These are phyloP conservation scores for Phialophora macrospora DNA, from an alignment of 2,329 filamentous ascomycete genomes.

Conservation along the genomic window DNA sequence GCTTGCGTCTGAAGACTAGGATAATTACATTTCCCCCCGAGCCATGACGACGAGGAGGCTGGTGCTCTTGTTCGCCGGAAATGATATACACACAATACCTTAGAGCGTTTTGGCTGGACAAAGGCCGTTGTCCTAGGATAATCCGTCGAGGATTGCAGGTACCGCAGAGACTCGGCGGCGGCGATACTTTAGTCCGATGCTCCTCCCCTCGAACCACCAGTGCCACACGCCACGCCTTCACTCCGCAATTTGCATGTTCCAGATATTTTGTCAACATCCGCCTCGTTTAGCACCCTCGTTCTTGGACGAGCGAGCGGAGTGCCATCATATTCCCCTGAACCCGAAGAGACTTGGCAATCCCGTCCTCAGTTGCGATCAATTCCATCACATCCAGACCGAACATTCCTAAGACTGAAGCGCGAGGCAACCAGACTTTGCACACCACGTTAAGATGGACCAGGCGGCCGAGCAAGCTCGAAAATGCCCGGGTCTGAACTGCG, in stretches of 20 bases:
- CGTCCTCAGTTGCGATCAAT: not conserved
- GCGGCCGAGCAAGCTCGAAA: slow-evolving; percentile 47
- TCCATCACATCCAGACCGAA: not conserved
- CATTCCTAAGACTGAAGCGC: too few species aligned
- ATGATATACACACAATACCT: too few species aligned
- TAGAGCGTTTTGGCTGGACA: not conserved
- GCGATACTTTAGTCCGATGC: not conserved
- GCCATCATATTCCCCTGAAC: not conserved
- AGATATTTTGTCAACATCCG: not conserved
- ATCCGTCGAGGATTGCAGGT: too few species aligned
- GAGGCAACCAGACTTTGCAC: not conserved
- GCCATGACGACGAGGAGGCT: too few species aligned
- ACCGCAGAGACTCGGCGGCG: too few species aligned
- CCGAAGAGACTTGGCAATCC: not conserved
- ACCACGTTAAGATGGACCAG: slow-evolving; percentile 37
- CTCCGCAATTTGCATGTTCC: not conserved
- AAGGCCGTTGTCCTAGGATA: too few species aligned
- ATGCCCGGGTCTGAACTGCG: slow-evolving; percentile 82
- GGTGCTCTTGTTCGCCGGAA: too few species aligned
- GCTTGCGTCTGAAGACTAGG: too few species aligned
- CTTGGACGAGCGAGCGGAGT: not conserved
- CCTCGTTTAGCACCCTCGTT: not conserved
- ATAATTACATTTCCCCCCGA: too few species aligned
- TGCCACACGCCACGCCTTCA: not conserved
- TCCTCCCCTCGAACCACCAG: not conserved